phyloP scores from a whole-genome alignment of 257 asterid species.

The Solanum appendiculatum region DNA sequence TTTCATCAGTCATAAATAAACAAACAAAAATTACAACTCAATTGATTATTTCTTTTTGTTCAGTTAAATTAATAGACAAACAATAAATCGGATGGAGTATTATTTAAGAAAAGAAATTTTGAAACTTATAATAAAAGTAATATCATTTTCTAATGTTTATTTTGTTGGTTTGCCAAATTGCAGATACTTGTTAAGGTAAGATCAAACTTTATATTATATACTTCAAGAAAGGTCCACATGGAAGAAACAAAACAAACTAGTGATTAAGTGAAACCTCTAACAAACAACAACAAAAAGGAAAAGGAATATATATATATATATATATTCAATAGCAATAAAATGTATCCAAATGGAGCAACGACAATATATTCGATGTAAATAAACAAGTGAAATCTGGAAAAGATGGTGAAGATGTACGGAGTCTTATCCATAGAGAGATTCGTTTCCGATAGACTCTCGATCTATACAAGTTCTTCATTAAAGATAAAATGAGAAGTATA shows the following conservation, averaged over 20 bases:
- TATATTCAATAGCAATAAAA: not conserved
- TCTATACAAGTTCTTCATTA: not conserved
- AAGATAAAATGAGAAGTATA: not conserved
- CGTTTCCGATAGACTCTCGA: not conserved
- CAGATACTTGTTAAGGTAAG: not conserved
- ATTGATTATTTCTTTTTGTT: not conserved
- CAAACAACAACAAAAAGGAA: not conserved
- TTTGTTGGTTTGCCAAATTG: not conserved
- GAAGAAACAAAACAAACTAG: not conserved
- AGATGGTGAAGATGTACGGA: not conserved
- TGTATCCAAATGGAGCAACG: not conserved
- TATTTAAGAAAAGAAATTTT: not conserved
- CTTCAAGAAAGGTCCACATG: not conserved
- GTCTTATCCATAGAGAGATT: fast-evolving
- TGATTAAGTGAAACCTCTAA: not conserved
- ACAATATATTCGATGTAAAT: not conserved
- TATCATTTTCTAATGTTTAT: not conserved
- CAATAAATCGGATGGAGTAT: not conserved
- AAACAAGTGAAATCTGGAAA: fast-evolving
- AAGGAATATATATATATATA: no score
- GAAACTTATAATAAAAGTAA: not conserved
- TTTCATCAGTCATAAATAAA: not conserved
- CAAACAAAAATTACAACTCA: not conserved
- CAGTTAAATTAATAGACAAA: no score
- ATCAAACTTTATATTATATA: not conserved